These are phyloP conservation scores for Capsella bursapastoris DNA, from an alignment of 345 rosid genomes.

Conservation along the genomic window DNA sequence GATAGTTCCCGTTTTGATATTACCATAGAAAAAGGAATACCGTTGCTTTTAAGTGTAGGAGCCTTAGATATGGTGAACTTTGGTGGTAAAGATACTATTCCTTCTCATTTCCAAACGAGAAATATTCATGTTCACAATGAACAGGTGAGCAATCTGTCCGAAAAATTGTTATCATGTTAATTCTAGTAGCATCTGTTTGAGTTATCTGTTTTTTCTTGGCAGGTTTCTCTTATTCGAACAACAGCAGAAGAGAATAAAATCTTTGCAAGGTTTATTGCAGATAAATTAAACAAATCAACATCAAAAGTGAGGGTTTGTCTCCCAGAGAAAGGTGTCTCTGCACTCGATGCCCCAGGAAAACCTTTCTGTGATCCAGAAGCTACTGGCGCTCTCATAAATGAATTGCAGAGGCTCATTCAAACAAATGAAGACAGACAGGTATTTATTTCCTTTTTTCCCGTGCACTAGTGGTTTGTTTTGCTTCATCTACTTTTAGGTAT, in stretches of 20 bases:
- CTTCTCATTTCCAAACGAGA: conserved; percentile 64
- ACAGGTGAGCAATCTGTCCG: conserved; percentile 54
- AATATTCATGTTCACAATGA: conserved; percentile 81
- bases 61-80: conserved; percentile 97
- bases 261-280: conserved; percentile 77
- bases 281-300: conserved; percentile 73
- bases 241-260: conserved; percentile 76
- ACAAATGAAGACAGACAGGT: conserved; percentile 72
- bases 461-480: conserved; percentile 9
- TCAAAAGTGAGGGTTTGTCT: conserved; percentile 71
- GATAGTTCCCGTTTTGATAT: conserved; percentile 83
- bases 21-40: conserved; percentile 75
- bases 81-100: conserved; percentile 79
- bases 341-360: conserved; percentile 75
- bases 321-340: conserved; percentile 83
- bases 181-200: background rate
- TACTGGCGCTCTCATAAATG: conserved; percentile 61
- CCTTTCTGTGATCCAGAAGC: conserved; percentile 90
- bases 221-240: conserved; percentile 89
- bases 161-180: background rate
- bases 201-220: conserved; percentile 16
- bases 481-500: conserved; percentile 25
- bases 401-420: conserved; percentile 62
- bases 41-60: conserved; percentile 85
- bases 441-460: conserved; percentile 18